Base-by-base conservation (phyloP, 164 flowering plant genomes). In the Cinnamomum micranthum region DNA sequence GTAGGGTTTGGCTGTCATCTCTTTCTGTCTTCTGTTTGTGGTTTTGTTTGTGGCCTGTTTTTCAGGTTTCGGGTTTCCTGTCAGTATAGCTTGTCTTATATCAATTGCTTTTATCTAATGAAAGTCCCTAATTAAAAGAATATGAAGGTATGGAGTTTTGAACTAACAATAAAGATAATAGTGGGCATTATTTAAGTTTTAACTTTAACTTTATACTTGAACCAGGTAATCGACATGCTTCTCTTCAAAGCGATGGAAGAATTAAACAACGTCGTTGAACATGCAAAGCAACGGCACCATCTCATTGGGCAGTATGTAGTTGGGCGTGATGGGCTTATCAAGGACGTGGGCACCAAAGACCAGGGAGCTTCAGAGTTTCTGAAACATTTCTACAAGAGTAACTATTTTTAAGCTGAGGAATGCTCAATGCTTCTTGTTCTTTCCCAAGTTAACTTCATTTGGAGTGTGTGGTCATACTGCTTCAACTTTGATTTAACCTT, bases 201-300 rank as follows among this genome's bases (percentile, higher is more conserved):
- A 31, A 14, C 14, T 31, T 66, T 27, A 27, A 27, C 35, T 31
- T 20, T 14, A 15, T 67, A 15, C 17, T 6, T 19, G 22, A 9
- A 41, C 27, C 88, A 94, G 98, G 96, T 94, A 33, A 92, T 92
- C 74, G 97, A 92, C 85, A 76, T 94, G 95, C 89, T 94, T 69
- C 85, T 92, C 35, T 94, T 94, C 82, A 94, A 92, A 78, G 98
- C 85, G 24, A 82, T 81, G 79, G 97, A 94, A 81, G 98, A 94
- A 76, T 86, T 94, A 67, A 80, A 68, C 72, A 90, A 91, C 83
- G 70, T 94, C 58, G 79, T 77, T 19, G 90, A 92, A 74, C 98
- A 94, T 69, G 86, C 97, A 27, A 94, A 94, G 86, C 97, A 94
- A 81, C 86, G 98, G 73, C 98, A 94, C 81, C 98, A 94, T 78